These are phyloP conservation scores for Stachybotrys chlorohalonatus DNA, from an alignment of 2,329 filamentous ascomycete species.

Conservation along the genomic window DNA sequence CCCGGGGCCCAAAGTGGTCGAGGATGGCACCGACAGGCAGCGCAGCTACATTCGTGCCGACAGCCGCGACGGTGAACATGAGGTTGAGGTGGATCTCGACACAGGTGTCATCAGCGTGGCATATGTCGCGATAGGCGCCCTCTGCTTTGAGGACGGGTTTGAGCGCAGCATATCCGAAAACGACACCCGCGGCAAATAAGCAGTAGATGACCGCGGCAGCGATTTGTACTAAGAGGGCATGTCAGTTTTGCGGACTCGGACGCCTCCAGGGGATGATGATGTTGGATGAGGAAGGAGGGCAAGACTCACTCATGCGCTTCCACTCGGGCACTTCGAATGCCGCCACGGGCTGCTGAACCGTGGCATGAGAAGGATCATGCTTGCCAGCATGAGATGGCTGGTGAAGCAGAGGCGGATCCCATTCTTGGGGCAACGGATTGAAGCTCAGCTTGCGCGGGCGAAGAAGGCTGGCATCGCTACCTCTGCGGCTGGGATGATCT, in stretches of 20 bases:
- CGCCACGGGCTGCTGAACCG: constrained; percentile 32
- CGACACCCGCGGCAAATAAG: constrained; percentile 66
- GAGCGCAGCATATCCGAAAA: constrained; percentile 79
- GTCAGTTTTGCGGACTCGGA: not conserved
- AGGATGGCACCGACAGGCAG: constrained; percentile 79
- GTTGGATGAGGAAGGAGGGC: not conserved
- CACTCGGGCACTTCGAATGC: constrained; percentile 46
- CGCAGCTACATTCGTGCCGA: constrained; percentile 79
- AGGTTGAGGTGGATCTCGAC: constrained; percentile 61
- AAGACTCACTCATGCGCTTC: constrained; percentile 41
- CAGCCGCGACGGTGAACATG: constrained; percentile 87
- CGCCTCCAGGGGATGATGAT: not conserved
- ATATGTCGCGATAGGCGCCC: constrained; percentile 60
- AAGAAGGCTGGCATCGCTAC: constrained; percentile 34
- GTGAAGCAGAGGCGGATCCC: constrained; percentile 27
- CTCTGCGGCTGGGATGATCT: constrained; percentile 25
- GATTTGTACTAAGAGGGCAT: constrained; percentile 15
- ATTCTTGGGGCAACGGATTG: constrained; percentile 44
- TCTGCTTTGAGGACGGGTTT: constrained; percentile 71
- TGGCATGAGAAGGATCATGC: constrained; percentile 25
- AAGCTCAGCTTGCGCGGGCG: constrained; percentile 42
- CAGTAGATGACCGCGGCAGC: constrained; percentile 33
- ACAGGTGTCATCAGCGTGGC: constrained; percentile 35
- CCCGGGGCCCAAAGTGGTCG: constrained; percentile 70
- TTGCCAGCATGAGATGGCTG: constrained; percentile 8